Base-by-base conservation (phyloP, 768 basidiomycete genomes). In the Xanthoconium stramineum region DNA sequence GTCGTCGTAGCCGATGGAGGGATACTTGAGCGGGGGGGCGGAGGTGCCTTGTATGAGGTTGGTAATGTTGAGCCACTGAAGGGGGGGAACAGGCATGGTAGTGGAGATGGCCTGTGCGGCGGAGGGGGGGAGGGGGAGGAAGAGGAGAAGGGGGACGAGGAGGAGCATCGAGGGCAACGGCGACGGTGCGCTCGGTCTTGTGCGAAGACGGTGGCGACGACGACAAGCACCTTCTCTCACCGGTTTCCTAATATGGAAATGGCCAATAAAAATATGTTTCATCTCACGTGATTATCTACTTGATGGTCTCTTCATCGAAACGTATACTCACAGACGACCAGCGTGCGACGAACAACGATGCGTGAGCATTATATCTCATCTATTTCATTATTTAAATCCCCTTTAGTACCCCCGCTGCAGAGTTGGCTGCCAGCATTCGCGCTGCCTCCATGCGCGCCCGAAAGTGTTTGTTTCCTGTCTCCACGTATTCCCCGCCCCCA, bases 51-150 rank as follows among this genome's bases (percentile, higher is more conserved):
- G 72, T 42, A 88, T 73, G 50, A 83, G 73, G 60, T 61, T 58
- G 6, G 86, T 80, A 62, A 91, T 74, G 69, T 89, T 88, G 67
- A 92, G 81, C 90, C 85, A 88, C 58, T 73, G 72, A 11, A 71
- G 61, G n/a, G 73, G 74, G 9, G 74, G 75, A 6, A 75, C 64
- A 20, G 83, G 75, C 37, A 77, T 79, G 59, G 61, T 70, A 2
- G 80, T 83, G 15, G 84, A 80, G 51, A 83, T 79, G 50, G 75
- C 70, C 63, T 82, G 82, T 50, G 81, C 75, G 55, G 60, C 54
- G 62, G 65, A 63, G 50, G 64, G 32, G 51, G 53, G 19, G 46
- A 40, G 55, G 62, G 55, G 60, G 68, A 49, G 32, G 54, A 48
- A 37, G 54, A 47, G 38, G 52, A 45, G 39, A 57, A 56, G 50